Base-by-base conservation (phyloP, 2,329 filamentous ascomycete species). In the Whalleya microplaca region DNA sequence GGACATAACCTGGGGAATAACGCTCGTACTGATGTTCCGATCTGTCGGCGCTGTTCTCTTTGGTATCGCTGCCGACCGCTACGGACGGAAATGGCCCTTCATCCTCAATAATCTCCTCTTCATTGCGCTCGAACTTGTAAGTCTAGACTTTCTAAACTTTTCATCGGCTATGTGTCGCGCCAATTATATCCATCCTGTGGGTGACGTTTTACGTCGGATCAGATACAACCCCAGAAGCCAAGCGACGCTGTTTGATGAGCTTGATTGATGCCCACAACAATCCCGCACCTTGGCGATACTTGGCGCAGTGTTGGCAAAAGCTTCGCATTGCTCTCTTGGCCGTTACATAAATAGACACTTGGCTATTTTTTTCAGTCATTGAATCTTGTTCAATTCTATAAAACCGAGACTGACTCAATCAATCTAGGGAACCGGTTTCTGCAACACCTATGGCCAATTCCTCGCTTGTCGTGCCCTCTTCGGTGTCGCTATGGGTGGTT, bases 401-500 rank as follows among this genome's bases (percentile, higher is more conserved):
- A 19, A 23, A 51, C 51, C 37, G 48, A 23, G 20, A 16, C 58
- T 64, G 27, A 62, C 45, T 45, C 49, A 19, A 19, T 29, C 21
- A 18, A 51, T 21, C 29, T 46, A 83, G 78, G 80, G 78, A 16
- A 91, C 89, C 40, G 89, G 88, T 55, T 92, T 90, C 69, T 83
- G 83, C 60, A 71, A 78, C 0, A 92, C 86, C 0, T 91, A 90
- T 66, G 67, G 78, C 47, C 84, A 90, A 63, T 94, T 94, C 68
- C 77, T 95, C 20, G 89, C 86, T 10, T 89, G 90, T 10, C 82
- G 91, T 41, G 85, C 87, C 42, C 76, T 94, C 2, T 94, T 93
- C 67, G 91, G 90, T 45, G 73, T 94, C 43, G 90, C 90, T 65
- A 94, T 94, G 90, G 91, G 91, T 41, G 91, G 90, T 63, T 64